phyloP scores from a whole-genome alignment of 2,329 filamentous ascomycete genomes.

The Exophiala lecanii-corni region DNA sequence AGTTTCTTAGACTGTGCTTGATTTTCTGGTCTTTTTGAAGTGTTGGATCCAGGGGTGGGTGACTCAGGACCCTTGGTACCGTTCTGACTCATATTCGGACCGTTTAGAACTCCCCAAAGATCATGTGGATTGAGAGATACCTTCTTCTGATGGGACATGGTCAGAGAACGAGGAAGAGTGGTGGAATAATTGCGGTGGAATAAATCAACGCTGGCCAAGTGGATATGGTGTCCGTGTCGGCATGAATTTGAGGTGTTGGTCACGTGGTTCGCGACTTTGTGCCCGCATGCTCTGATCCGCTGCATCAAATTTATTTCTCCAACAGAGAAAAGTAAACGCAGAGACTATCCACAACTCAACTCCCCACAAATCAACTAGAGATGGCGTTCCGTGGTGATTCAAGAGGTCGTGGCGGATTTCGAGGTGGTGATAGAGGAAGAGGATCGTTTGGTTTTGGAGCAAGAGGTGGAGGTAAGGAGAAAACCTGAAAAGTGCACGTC shows the following conservation, averaged over 20 bases:
- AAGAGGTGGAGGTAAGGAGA: conserved; percentile 39
- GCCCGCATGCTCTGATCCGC: conserved; percentile 13
- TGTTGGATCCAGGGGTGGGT: conserved; percentile 23
- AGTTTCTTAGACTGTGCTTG: conserved; percentile 31
- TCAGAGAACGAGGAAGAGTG: conserved; percentile 10
- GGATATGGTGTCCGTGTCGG: conserved; percentile 3
- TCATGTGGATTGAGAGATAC: conserved; percentile 25
- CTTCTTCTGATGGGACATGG: conserved; percentile 26
- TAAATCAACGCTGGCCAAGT: conserved; percentile 4
- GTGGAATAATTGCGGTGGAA: conserved; percentile 11
- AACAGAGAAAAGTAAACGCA: conserved; percentile 13
- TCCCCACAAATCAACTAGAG: conserved; percentile 27
- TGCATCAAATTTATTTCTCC: conserved; percentile 5
- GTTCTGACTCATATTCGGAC: conserved; percentile 21
- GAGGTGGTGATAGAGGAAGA: conserved; percentile 51
- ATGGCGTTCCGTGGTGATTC: conserved; percentile 63
- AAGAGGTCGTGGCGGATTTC: conserved; percentile 47
- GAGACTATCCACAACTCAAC: conserved; percentile 7
- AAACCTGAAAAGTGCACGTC: background rate
- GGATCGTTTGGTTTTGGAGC: conserved; percentile 38
- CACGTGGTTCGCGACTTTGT: conserved; percentile 17
- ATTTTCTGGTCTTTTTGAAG: conserved; percentile 28
- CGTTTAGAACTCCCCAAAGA: conserved; percentile 26
- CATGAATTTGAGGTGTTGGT: conserved; percentile 9
- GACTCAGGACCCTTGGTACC: conserved; percentile 18